Base-by-base conservation (phyloP, 1,284 basidiomycete genomes). In the Xerocomus nothofagi region DNA sequence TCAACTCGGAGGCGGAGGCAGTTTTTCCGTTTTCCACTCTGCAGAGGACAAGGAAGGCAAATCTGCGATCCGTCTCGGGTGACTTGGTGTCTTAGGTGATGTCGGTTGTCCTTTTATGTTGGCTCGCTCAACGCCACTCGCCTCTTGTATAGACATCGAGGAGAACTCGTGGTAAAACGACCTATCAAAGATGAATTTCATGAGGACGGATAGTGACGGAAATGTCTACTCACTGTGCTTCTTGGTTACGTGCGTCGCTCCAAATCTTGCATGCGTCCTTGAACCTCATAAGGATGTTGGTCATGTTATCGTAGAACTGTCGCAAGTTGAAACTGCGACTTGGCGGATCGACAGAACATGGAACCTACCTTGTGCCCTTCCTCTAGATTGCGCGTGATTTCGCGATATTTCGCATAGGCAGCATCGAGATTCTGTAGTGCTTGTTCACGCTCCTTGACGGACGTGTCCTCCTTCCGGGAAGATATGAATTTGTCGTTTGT, bases 351-450 rank as follows among this genome's bases (percentile, higher is more conserved):
- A 40, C 20, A 15, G 15, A 10, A 23, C 3, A n/a, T 30, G 21
- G 3, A 23, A 29, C 69, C 26, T 57, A 86, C 90, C 74, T 93
- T 87, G 57, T 92, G 77, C 2, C 95, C 95, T 66, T 98, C 94
- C 44, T 91, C 86, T 11, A 96, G 74, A 65, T 98, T 93, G 47
- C 83, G 81, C 2, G 76, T 77, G 15, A 97, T 88, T 68, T 98
- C 94, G 42, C 82, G 78, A 70, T 95, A 97, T 63, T 93, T 93
- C 71, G 86, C 86, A 69, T 93, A 92, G 0, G 93, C 91, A 30
- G 88, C 69, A 58, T 97, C 92, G 44, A 98, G 82, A n/a, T 85
- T 85, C 63, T 94, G 93, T 34, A 98, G 71, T 0, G 87, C 87
- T 51, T 80, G 74, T 70, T 97, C 91, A n/a, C 95, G 80, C 36